Base-by-base conservation (phyloP, 345 rosid species). In the Triadica sebifera region DNA sequence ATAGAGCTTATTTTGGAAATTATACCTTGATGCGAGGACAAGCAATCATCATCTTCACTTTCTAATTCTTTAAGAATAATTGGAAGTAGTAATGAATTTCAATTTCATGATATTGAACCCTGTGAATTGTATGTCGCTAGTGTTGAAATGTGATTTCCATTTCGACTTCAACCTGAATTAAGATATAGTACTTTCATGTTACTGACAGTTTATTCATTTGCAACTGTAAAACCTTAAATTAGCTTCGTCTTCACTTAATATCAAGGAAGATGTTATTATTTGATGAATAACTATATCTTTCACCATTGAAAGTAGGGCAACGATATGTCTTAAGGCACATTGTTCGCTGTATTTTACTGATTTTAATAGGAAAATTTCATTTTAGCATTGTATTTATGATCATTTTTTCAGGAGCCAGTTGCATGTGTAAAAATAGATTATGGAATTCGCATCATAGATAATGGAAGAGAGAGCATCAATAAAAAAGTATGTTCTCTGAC, bases 401-500 rank as follows among this genome's bases (percentile, higher is more conserved):
- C 22, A n/a, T 11, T 59, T 45, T 77, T 39, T 62, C 89, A 93
- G 99, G 93, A 87, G 53, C 92, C 91, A 11, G 85, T 82, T 51
- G 87, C 88, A 86, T 87, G 92, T 64, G 94, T 93, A 65, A 75
- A 79, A 49, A 81, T 93, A 67, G 96, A 93, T 71, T 87, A 86
- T 9, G 83, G 86, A 85, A 85, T 93, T 82, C 90, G 92, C 37
- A 88, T 93, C n/a, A 90, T 87, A 0, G 99, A 95, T 84, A 85
- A 89, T 79, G 99, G 98, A 83, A 93, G 97, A 80, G 94, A 89
- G 79, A 91, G 86, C 84, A 86, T 95, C 77, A 75, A 91, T 58
- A 86, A 91, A 77, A 91, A 91, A 90, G 99, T 93, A 85, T 65
- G 70, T 22, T 61, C 38, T 53, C 22, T 46, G 65, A 60, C 45